These are phyloP conservation scores for Uronychia binucleata DNA, from an alignment of 73 alveolate species.

Conservation along the genomic window DNA sequence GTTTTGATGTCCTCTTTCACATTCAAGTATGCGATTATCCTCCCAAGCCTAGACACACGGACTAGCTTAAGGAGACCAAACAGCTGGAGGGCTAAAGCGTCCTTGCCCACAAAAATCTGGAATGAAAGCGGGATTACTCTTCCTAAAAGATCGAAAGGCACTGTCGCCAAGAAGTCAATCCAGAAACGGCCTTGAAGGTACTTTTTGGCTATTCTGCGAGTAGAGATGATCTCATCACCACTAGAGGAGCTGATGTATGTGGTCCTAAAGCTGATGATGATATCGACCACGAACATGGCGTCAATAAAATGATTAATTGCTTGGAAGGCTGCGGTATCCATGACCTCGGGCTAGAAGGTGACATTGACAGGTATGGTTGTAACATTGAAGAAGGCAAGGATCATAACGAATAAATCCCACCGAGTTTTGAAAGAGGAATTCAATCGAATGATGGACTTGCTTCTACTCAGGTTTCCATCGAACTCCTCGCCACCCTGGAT, in stretches of 20 bases:
- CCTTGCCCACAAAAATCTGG: slow-evolving; percentile 15
- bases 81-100: background rate
- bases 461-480: no score
- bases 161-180: slow-evolving; percentile 53
- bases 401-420: slow-evolving; percentile 76
- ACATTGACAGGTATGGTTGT: slow-evolving; percentile 52
- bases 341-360: slow-evolving; percentile 36
- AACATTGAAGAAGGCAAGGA: slow-evolving; percentile 47
- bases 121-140: background rate
- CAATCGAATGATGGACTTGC: background rate
- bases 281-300: slow-evolving; percentile 56
- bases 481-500: no score
- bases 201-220: slow-evolving; percentile 37
- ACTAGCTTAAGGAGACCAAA: slow-evolving; percentile 21
- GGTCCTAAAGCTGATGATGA: slow-evolving; percentile 62
- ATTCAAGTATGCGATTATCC: slow-evolving; percentile 6
- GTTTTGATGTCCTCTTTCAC: slow-evolving; percentile 14
- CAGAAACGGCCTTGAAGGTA: slow-evolving; percentile 45
- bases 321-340: slow-evolving; percentile 5
- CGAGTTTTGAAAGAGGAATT: slow-evolving; percentile 35
- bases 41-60: slow-evolving; percentile 1
- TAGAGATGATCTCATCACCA: slow-evolving; percentile 41
- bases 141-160: slow-evolving; percentile 44
- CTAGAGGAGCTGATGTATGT: slow-evolving; percentile 25
- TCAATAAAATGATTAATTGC: slow-evolving; percentile 46